Percentiles rank a stretch among this genome's conserved stretches.
Evolutionary conservation across 2,329 filamentous ascomycete species (phyloP).

Genomic region (Paraphoma chrysanthemicola): DNA sequence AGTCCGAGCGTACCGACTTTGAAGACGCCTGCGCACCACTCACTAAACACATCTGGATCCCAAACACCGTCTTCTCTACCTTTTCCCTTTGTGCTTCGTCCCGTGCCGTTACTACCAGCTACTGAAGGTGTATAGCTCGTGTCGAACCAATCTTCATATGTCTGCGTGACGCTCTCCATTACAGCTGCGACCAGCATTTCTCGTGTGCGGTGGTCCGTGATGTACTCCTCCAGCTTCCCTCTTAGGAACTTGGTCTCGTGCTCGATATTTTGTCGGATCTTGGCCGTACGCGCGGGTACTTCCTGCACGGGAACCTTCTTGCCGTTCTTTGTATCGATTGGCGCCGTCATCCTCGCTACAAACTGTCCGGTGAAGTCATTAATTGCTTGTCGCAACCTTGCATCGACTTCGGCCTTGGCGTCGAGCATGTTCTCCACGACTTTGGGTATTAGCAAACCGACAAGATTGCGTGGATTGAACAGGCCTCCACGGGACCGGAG

Average conservation of each 20-base stretch:
- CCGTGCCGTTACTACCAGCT: conserved; percentile 23
- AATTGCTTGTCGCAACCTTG: conserved; percentile 67
- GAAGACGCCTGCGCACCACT: conserved; percentile 68
- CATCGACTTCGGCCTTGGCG: conserved; percentile 72
- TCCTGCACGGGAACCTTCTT: conserved; percentile 33
- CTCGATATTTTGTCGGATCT: conserved; percentile 62
- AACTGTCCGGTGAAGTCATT: conserved; percentile 70
- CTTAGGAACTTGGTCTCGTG: conserved; percentile 65
- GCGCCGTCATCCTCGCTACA: conserved; percentile 63
- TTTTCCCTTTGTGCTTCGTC: conserved; percentile 49
- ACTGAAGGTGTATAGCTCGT: conserved; percentile 49
- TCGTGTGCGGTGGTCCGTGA: conserved; percentile 69
- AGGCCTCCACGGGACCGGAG: conserved; percentile 69
- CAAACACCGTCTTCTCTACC: conserved; percentile 67
- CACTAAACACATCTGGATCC: conserved; percentile 69
- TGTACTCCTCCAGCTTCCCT: conserved; percentile 65
- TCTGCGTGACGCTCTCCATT: conserved; percentile 67
- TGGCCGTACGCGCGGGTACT: conserved; percentile 43
- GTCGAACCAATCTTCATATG: conserved; percentile 71
- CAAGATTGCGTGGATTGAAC: conserved; percentile 69
- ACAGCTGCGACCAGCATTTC: conserved; percentile 72
- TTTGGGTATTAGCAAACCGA: conserved; percentile 67
- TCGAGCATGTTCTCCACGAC: conserved; percentile 76
- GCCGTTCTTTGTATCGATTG: conserved; percentile 42
- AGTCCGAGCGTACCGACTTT: conserved; percentile 57